Conservation (phyloP, 306 rosid genomes). For the Cajanus cajan region DNA sequence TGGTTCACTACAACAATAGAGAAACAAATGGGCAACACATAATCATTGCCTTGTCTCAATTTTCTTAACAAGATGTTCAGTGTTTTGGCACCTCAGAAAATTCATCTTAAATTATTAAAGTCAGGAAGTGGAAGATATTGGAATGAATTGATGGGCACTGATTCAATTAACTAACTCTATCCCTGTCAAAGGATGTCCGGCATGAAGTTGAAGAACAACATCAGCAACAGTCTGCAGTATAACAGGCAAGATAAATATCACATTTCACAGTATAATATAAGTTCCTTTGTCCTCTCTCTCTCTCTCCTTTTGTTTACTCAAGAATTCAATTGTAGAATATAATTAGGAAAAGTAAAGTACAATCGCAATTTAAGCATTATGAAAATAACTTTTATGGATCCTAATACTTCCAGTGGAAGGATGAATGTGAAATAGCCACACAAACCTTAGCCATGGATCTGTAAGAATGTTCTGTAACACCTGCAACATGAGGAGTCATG, state of each 20-base stretch:
- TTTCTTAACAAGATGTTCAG: not conserved
- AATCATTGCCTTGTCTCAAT: not conserved
- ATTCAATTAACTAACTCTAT: slow-evolving; percentile 71
- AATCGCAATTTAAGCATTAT: not conserved
- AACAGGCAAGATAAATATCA: slow-evolving; percentile 23
- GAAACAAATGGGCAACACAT: not conserved
- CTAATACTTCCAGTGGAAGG: not conserved
- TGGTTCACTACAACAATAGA: not conserved
- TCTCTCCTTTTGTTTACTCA: not conserved
- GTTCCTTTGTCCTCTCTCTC: not conserved
- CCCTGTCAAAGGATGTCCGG: slow-evolving; percentile 65
- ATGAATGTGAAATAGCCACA: slow-evolving; percentile 16
- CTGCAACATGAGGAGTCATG: slow-evolving; percentile 89
- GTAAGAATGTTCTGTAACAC: slow-evolving; percentile 77
- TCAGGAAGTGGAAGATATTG: not conserved
- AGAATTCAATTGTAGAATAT: not conserved
- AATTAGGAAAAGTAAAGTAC: not conserved
- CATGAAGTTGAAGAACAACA: slow-evolving; percentile 72
- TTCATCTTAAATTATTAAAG: not conserved
- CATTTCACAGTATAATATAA: not conserved
- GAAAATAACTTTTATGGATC: not conserved
- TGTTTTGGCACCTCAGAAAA: not conserved
- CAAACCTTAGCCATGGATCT: slow-evolving; percentile 87
- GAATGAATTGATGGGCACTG: not conserved
- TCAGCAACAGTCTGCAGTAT: slow-evolving; percentile 69